These are phyloP conservation scores for Bifiguratus adelaidae DNA, from an alignment of 192 early-diverging fungal species.

Conservation along the genomic window DNA sequence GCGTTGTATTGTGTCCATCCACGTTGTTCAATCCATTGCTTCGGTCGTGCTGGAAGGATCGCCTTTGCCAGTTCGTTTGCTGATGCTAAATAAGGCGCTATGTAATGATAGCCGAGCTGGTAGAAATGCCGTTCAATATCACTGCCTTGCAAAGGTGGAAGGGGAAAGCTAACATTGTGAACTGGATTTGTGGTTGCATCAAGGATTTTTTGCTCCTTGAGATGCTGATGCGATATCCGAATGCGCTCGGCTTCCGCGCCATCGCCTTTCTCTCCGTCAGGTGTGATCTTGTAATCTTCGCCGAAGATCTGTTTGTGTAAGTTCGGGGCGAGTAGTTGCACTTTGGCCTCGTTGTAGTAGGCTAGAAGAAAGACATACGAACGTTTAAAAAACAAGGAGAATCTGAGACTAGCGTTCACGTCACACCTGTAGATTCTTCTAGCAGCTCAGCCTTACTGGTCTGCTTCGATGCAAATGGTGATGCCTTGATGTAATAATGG, in stretches of 20 bases:
- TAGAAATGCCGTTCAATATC: constrained; percentile 70
- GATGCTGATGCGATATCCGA: constrained; percentile 28
- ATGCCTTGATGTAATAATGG: no score
- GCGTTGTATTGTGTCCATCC: constrained; percentile 81
- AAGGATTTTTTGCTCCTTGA: constrained; percentile 35
- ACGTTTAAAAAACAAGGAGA: no score
- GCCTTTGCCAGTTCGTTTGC: constrained; percentile 31
- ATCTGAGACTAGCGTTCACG: no score
- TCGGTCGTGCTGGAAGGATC: constrained; percentile 29
- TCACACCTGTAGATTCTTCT: no score
- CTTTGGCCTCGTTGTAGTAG: constrained; percentile 33
- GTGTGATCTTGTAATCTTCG: not conserved
- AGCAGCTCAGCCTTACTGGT: no score
- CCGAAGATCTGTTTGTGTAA: constrained; percentile 38
- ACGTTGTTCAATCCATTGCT: constrained; percentile 35
- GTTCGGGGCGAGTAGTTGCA: constrained; percentile 47
- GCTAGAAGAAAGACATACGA: not conserved
- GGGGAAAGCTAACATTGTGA: constrained; percentile 14
- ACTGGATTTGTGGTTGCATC: constrained; percentile 37
- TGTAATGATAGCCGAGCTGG: constrained; percentile 53
- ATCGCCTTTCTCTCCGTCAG: constrained; percentile 8
- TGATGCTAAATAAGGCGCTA: constrained; percentile 41
- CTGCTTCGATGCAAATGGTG: no score
- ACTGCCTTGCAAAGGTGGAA: constrained; percentile 23
- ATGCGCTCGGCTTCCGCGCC: no score